Percentiles rank a stretch among this genome's conserved stretches.
Evolutionary conservation across 352 stramenopile species (phyloP).

Genomic region (Phytophthora aleatoria): DNA sequence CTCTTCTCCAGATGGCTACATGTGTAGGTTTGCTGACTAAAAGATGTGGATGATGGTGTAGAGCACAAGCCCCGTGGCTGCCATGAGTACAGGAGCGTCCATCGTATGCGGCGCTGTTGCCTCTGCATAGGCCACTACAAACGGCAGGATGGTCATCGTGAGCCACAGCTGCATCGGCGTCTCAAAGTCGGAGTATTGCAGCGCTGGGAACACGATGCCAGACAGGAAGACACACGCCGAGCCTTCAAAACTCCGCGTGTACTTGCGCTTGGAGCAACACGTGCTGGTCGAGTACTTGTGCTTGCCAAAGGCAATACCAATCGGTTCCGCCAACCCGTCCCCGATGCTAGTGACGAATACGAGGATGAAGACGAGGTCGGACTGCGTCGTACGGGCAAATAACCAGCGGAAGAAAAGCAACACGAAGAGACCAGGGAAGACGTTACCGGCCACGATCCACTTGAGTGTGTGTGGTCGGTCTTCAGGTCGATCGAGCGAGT

Average conservation of each 20-base stretch:
- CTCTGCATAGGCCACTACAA: conserved; percentile 83
- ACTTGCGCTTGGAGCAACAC: conserved; percentile 82
- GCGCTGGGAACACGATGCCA: conserved; percentile 83
- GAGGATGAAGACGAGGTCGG: conserved; percentile 81
- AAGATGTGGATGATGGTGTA: conserved; percentile 83
- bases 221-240: conserved; percentile 80
- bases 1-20: conserved; percentile 16
- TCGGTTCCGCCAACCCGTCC: conserved; percentile 77
- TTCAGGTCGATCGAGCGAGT: conserved; percentile 84
- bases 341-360: conserved; percentile 85
- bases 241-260: conserved; percentile 80
- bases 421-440: conserved; percentile 82
- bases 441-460: conserved; percentile 84
- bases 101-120: conserved; percentile 87
- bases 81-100: conserved; percentile 88
- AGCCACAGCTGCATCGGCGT: conserved; percentile 69
- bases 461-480: conserved; percentile 79
- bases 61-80: conserved; percentile 73
- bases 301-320: conserved; percentile 80
- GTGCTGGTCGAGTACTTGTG: conserved; percentile 86
- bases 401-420: conserved; percentile 89
- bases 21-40: conserved; percentile 27
- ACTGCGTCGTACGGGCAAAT: conserved; percentile 76
- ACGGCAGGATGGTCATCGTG: conserved; percentile 83
- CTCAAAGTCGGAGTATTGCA: conserved; percentile 84